Evolutionary conservation across 306 rosid genomes (phyloP).

Genomic region (Luffa aegyptiaca): DNA sequence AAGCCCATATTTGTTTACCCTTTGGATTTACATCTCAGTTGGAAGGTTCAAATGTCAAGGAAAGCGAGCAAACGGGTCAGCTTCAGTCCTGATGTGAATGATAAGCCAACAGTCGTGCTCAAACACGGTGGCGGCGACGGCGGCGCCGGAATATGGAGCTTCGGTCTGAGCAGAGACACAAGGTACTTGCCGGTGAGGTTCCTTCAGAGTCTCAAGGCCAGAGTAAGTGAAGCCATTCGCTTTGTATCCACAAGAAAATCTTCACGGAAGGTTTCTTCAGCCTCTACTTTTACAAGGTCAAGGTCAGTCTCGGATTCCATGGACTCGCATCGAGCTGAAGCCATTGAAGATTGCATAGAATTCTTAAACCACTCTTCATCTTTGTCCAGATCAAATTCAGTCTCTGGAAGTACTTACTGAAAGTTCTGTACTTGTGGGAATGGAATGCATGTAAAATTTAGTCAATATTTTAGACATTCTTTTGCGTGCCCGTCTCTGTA

Average conservation of each 20-base stretch:
- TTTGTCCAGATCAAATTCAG: constrained; percentile 48
- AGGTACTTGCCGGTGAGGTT: constrained; percentile 40
- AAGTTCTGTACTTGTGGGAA: background rate
- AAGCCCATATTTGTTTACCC: background rate
- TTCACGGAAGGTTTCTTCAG: constrained; percentile 60
- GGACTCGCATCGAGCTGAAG: constrained; percentile 18
- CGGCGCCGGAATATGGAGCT: constrained; percentile 33
- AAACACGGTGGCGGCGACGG: constrained; percentile 15
- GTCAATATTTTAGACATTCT: constrained; percentile 4
- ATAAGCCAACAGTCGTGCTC: constrained; percentile 34
- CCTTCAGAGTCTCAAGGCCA: constrained; percentile 48
- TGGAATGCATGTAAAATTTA: constrained; percentile 4
- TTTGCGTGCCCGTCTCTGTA: constrained; percentile 9
- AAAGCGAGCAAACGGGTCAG: constrained; percentile 43
- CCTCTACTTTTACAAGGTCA: constrained; percentile 47
- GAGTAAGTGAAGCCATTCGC: constrained; percentile 44
- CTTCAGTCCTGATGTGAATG: constrained; percentile 68
- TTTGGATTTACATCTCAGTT: background rate
- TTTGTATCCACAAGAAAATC: constrained; percentile 41
- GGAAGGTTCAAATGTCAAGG: constrained; percentile 39
- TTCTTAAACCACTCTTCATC: constrained; percentile 43
- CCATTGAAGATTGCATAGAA: constrained; percentile 16
- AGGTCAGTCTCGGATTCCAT: constrained; percentile 28
- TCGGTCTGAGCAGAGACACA: constrained; percentile 33
- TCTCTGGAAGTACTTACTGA: constrained; percentile 17